phyloP scores from a whole-genome alignment of 2,329 filamentous ascomycete species.

The Alternaria burnsii region DNA sequence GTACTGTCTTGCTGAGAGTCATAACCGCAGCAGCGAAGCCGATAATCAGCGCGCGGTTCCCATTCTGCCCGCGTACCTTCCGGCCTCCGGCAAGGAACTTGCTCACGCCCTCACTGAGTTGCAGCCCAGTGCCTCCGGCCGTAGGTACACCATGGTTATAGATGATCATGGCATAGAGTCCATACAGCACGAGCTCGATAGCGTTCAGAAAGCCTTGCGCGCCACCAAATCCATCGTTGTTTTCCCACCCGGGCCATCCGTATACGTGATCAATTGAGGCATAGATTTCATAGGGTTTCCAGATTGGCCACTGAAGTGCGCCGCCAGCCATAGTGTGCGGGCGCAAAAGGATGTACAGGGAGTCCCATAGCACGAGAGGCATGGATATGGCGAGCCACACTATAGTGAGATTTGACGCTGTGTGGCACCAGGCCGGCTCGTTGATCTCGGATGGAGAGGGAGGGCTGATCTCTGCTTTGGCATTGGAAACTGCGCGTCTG shows the following conservation, averaged over 20 bases:
- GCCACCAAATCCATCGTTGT: conserved; percentile 75
- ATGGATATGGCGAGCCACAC: conserved; percentile 78
- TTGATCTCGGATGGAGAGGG: conserved; percentile 31
- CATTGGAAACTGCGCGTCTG: conserved; percentile 37
- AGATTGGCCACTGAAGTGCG: conserved; percentile 74
- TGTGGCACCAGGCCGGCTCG: conserved; percentile 63
- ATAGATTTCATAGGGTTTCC: conserved; percentile 81
- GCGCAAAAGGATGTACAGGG: conserved; percentile 78
- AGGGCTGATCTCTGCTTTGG: conserved; percentile 22
- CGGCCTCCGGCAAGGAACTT: conserved; percentile 60
- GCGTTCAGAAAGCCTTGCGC: conserved; percentile 77
- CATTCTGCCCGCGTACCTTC: conserved; percentile 61
- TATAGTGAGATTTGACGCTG: conserved; percentile 66
- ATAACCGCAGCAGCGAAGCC: conserved; percentile 68
- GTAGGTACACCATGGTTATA: conserved; percentile 50
- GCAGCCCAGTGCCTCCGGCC: conserved; percentile 51
- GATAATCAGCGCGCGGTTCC: conserved; percentile 65
- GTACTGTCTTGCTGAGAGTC: conserved; percentile 72
- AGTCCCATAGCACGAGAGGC: conserved; percentile 84
- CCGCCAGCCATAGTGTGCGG: conserved; percentile 86
- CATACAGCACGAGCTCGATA: conserved; percentile 72
- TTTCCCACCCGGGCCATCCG: conserved; percentile 74
- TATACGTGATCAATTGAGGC: conserved; percentile 82
- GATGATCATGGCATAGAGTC: conserved; percentile 67
- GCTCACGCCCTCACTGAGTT: conserved; percentile 48